Evolutionary conservation across 176 grass and related monocot genomes (phyloP), one percentile per base, ranked within the genome.

Genomic region (Phragmites australis): DNA sequence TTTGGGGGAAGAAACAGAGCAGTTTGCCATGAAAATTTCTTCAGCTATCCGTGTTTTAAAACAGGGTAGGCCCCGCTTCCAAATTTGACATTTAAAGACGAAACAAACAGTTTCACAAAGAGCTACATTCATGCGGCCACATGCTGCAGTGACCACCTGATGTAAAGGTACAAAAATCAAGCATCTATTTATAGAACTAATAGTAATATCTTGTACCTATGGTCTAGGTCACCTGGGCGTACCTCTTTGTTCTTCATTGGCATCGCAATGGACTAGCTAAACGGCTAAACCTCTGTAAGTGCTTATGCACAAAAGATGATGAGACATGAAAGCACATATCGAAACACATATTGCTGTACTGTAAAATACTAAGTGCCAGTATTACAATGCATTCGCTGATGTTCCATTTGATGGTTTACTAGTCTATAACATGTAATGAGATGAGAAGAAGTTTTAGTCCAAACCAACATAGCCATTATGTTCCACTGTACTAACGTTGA

Each of bases 301-400:
- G 65, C 37, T 37, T 74, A 48, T 64, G 67, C 53, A 72, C 44
- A 25, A 21, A 64, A 63, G 27, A 58, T 48, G 42, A n/a, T n/a
- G n/a, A n/a, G n/a, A n/a, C n/a, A n/a, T n/a, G 34, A 2, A 70
- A 70, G 14, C 43, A 18, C 27, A 50, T 51, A 26, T 51, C 27
- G 46, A 72, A 72, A n/a, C 30, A 4, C 27, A 52, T 8, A 37
- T 37, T 37, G 9, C 46, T 7, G 12, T 30, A 15, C 12, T 69
- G 62, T 52, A 41, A 49, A 68, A 50, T 5, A n/a, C 34, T 37
- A 37, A 11, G 70, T 23, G 5, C 22, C 13, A 43, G 2, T 70
- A 44, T 43, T 70, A 3, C 13, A 10, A 42, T 82, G 79, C 19
- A 76, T 56, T 46, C 7, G 19, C 37, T 78, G 53, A 15, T 71